phyloP scores from a whole-genome alignment of 371 early-diverging fungal species.

The Smittium culicis region DNA sequence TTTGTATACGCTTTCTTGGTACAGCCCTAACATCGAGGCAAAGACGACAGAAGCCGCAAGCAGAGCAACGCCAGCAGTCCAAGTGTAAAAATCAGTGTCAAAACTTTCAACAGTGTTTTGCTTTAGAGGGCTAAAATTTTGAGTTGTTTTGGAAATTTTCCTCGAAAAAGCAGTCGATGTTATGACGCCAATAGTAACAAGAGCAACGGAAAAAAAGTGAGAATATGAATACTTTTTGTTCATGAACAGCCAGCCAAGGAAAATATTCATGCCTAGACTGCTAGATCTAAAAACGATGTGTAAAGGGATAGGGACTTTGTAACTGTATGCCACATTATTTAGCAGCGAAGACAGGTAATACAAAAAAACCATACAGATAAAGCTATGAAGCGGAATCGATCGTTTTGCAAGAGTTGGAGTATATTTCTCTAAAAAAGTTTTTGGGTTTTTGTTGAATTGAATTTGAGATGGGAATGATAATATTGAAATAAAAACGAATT shows the following conservation, averaged over 20 bases:
- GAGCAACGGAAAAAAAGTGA: conserved; percentile 48
- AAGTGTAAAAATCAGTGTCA: background rate
- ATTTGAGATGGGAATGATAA: conserved; percentile 54
- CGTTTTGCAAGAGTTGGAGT: conserved; percentile 43
- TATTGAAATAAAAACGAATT: conserved; percentile 60
- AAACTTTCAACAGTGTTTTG: background rate
- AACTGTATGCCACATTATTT: conserved; percentile 71
- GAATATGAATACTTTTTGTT: conserved; percentile 42
- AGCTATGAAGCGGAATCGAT: conserved; percentile 50
- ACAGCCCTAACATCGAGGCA: conserved; percentile 64
- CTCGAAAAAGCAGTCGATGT: conserved; percentile 38
- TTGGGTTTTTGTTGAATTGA: conserved; percentile 19
- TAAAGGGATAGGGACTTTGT: conserved; percentile 64
- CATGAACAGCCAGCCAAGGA: conserved; percentile 54
- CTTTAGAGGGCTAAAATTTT: conserved; percentile 7
- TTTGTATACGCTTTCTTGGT: conserved; percentile 66
- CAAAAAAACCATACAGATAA: conserved; percentile 59
- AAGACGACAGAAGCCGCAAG: conserved; percentile 57
- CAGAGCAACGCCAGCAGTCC: conserved; percentile 49
- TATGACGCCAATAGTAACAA: conserved; percentile 68
- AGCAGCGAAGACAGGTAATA: conserved; percentile 63
- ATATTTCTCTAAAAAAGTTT: conserved; percentile 12
- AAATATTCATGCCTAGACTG: conserved; percentile 70
- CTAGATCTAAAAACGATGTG: conserved; percentile 83
- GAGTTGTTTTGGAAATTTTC: conserved; percentile 16